Conservation (phyloP, 257 asterid genomes). For the Solanum bukasovii region DNA sequence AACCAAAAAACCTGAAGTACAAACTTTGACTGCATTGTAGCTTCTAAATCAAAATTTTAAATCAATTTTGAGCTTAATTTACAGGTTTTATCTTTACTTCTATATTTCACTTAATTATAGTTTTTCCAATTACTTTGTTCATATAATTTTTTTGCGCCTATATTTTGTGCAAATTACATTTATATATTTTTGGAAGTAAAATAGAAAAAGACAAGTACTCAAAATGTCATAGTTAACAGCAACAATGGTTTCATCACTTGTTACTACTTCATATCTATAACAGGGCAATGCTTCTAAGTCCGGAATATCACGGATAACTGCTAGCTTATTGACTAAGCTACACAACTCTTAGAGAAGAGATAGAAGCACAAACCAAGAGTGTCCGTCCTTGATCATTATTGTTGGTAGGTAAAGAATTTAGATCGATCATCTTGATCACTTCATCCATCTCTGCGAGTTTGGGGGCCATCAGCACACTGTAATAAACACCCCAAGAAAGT, state of each 20-base stretch:
- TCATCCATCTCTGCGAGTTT: constrained; percentile 87
- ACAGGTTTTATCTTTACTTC: not conserved
- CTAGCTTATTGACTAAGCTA: constrained; percentile 8
- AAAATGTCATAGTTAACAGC: not conserved
- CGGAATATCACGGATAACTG: constrained; percentile 41
- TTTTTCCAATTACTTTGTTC: not conserved
- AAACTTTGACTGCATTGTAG: not conserved
- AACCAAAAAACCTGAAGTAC: not conserved
- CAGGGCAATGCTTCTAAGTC: not conserved
- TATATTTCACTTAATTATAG: not conserved
- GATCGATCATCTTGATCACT: constrained; percentile 57
- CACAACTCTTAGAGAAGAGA: constrained; percentile 11
- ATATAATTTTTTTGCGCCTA: not conserved
- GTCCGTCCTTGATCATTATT: constrained; percentile 44
- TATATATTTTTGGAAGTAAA: not conserved
- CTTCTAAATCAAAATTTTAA: not conserved
- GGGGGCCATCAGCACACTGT: constrained; percentile 72
- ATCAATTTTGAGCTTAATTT: not conserved
- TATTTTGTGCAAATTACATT: too few relatives aligned
- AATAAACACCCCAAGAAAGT: constrained; percentile 1
- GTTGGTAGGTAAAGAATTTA: constrained; percentile 25
- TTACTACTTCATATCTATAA: not conserved
- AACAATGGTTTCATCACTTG: not conserved
- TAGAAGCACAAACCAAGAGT: constrained; percentile 95
- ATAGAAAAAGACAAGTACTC: not conserved